Evolutionary conservation across 129 eudicot genomes (phyloP).

Genomic region (Lactuca saligna): DNA sequence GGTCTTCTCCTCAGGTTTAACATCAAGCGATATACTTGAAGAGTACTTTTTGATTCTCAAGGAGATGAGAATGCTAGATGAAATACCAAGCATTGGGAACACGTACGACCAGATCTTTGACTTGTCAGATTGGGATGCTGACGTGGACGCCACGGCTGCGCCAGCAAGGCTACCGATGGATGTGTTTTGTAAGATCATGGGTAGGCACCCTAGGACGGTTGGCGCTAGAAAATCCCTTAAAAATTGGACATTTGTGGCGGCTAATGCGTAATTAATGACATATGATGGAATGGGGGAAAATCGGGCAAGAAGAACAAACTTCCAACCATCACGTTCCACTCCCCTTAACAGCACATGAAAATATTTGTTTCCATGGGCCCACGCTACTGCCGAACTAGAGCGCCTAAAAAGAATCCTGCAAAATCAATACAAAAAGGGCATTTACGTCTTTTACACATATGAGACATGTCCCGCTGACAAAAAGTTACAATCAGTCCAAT

Average conservation of each 20-base stretch:
- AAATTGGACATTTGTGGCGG: slow-evolving; percentile 79
- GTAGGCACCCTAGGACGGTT: slow-evolving; percentile 85
- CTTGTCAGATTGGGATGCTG: slow-evolving; percentile 46
- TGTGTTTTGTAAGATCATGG: slow-evolving; percentile 95
- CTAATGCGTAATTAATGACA: slow-evolving; percentile 81
- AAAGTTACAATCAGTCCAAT: too few relatives aligned
- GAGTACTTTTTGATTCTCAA: slow-evolving; percentile 79
- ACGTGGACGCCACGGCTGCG: slow-evolving; percentile 81
- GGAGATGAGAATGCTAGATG: slow-evolving; percentile 77
- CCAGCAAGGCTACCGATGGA: slow-evolving; percentile 95
- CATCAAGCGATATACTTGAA: slow-evolving; percentile 35
- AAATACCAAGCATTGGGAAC: slow-evolving; percentile 75
- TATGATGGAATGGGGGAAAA: slow-evolving; percentile 96
- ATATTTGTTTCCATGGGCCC: slow-evolving; percentile 76
- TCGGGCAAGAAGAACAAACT: slow-evolving; percentile 91
- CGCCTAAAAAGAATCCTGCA: slow-evolving; percentile 70
- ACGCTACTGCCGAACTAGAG: slow-evolving; percentile 59
- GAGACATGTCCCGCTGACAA: neutral
- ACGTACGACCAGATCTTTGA: slow-evolving; percentile 79
- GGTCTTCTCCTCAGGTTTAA: slow-evolving; percentile 13
- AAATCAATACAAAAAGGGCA: slow-evolving; percentile 17
- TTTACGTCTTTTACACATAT: neutral
- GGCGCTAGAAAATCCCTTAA: slow-evolving; percentile 79
- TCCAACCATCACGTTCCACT: slow-evolving; percentile 94
- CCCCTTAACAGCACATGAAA: slow-evolving; percentile 74